Evolutionary conservation across 2,329 filamentous ascomycete species (phyloP).

Genomic region (Penicillium brasilianum): DNA sequence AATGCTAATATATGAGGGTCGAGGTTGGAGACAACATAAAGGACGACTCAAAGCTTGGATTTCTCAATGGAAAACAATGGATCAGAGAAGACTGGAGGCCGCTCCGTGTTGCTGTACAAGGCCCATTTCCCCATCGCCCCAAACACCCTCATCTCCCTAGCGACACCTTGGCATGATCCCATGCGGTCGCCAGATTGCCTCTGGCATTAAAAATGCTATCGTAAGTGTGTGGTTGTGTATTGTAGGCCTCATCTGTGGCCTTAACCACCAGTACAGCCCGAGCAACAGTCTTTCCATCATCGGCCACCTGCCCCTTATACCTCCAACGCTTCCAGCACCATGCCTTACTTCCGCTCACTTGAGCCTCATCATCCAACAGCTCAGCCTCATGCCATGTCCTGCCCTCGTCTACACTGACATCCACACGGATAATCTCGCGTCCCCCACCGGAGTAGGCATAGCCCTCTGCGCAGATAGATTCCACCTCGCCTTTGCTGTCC

Average conservation of each 20-base stretch:
- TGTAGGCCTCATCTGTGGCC: conserved; percentile 69
- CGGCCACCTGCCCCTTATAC: conserved; percentile 50
- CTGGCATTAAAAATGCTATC: conserved; percentile 8
- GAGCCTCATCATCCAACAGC: conserved; percentile 1
- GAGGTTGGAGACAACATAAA: background rate
- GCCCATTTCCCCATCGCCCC: background rate
- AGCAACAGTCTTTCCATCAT: conserved; percentile 43
- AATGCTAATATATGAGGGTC: background rate
- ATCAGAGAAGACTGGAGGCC: background rate
- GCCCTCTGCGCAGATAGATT: conserved; percentile 52
- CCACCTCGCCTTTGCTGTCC: background rate
- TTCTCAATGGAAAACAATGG: background rate
- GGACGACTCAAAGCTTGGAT: background rate
- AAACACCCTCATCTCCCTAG: background rate
- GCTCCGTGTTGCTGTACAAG: background rate
- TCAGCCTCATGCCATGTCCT: conserved; percentile 66
- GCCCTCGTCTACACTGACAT: conserved; percentile 68
- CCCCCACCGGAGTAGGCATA: conserved; percentile 74
- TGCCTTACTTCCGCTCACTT: conserved; percentile 48
- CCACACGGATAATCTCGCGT: conserved; percentile 68
- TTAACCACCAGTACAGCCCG: conserved; percentile 63
- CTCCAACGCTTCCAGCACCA: conserved; percentile 71
- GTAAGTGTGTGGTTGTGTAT: conserved; percentile 60
- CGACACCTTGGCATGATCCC: conserved; percentile 3
- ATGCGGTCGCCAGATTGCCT: conserved; percentile 6